Evolutionary conservation across 2,329 filamentous ascomycete genomes (phyloP), one percentile per base, ranked within the genome.

Genomic region (Colletotrichum gigasporum): DNA sequence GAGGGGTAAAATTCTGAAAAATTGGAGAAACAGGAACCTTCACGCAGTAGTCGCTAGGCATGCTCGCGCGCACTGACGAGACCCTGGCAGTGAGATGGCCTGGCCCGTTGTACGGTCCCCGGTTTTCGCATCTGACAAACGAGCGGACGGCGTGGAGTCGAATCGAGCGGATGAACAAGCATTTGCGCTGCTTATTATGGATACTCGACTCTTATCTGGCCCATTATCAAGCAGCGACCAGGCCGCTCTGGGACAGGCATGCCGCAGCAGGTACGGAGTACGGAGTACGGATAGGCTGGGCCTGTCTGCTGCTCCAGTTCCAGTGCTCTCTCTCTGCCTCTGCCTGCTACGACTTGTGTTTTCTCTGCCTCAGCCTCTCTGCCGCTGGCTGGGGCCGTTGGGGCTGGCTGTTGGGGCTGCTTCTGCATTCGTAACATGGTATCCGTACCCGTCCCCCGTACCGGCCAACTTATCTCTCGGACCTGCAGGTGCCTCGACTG

Each of bases 131-230:
- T 64, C 62, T 64, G 57, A 64, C 62, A 64, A 64, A 55, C 56
- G 22, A 59, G 48, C 42, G 61, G 47, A 59, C 48, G 56, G 42
- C 62, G 48, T 64, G 48, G 56, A 62, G 62, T 64, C 34, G 12
- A 54, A 64, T 61, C 57, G 62, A 61, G 56, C 62, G 62, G 62
- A 61, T 50, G 56, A 61, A 61, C 62, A 64, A 64, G 62, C 62
- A 64, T 64, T 64, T 45, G 22, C 51, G 56, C 48, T 64, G 56
- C 48, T 64, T 61, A 37, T 44, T 64, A 55, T 61, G 61, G 61
- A 28, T 42, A 60, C 48, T 34, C 47, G 55, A 60, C 61, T 28
- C 20, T 53, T 34, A 47, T 52, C 55, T 48, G 47, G 32, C 42
- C 56, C 61, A 37, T 64, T 42, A 54, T 61, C 34, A 54, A 61